Evolutionary conservation across 331 rosid genomes (phyloP), one percentile per base, ranked within the genome.

Genomic region (Erythrophleum ivorense): DNA sequence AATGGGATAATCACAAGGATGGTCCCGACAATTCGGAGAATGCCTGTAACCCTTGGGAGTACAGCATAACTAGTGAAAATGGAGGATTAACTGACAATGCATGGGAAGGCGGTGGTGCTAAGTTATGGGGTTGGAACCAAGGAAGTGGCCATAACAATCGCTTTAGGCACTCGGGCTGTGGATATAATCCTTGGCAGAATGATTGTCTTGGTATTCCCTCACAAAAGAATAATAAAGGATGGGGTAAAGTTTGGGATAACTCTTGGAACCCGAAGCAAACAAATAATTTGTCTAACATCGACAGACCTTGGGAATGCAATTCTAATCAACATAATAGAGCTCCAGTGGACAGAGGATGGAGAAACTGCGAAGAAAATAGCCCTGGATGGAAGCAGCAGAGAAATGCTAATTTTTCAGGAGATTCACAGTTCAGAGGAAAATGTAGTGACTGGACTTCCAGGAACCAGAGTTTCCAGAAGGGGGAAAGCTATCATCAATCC

Each of bases 11-110:
- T 76, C 36, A 72, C 50, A 38, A 18, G 13, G 31, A 52, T 65
- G 68, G 73, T 77, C 53, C 85, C 13, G 68, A 65, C 48, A 63
- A 73, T 80, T 59, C 24, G 70, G 86, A 71, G 62, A 80, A 71
- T 40, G 80, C 73, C n/a, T 82, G 63, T 54, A 83, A 85, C 82
- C 88, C 96, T 31, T 91, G 92, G 97, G 89, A 84, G 49, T 43
- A 33, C 15, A 59, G 76, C 14, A 40, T 43, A 57, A 21, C 77
- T 78, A 81, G 19, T 18, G 82, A 79, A 66, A 79, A 74, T 76
- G 81, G 60, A 80, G 81, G 85, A 79, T 75, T 68, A 84, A 75
- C 80, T 3, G 60, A 72, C 57, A 85, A 83, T 75, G 78, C 78
- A 59, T 83, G 79, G 89, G 72, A 77, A 80, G 64, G 76, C 49